Base-by-base conservation (phyloP, 108 stramenopile genomes). In the Halocafeteria seosinensis region DNA sequence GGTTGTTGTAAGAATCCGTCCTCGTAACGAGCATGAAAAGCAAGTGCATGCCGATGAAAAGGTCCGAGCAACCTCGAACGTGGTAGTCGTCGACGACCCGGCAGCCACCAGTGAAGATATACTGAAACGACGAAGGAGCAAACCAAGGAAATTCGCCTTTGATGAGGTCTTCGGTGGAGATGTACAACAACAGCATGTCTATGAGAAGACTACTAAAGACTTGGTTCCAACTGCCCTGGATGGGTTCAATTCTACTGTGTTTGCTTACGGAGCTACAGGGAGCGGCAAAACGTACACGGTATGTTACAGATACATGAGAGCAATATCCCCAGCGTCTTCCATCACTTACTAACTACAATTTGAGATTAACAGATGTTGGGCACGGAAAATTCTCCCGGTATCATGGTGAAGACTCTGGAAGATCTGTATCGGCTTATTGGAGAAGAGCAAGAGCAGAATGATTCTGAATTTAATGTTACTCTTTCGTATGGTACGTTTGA, bases 251-350 rank as follows among this genome's bases (percentile, higher is more conserved):
- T 71, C 73, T 0, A 78, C 77, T 0, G 77, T 78, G 12, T 69
- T 78, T 24, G 76, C 76, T 8, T 77, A 77, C 55, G 76, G 76
- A 28, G 58, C 65, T 25, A 78, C 77, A 3, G 77, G 78, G 12
- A 57, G 69, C 3, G 80, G 80, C 0, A 81, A 81, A 72, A 79
- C 78, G 0, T 69, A 72, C 71, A 80, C 77, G 12, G n/a, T n/a
- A n/a, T n/a, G n/a, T n/a, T n/a, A 74, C 77, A 62, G 37, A 51
- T 62, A 9, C 72, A 65, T 26, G 63, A 70, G 59, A 58, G 71
- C 47, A 70, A 75, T 35, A 71, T 42, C 62, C 6, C 28, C 21
- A 6, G 6, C 37, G 9, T 36, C 36, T 21, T 36, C 21, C 11
- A 42, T 24, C 21, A 38, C 38, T 0, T 36, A 37, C 11, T 11